Base-by-base conservation (phyloP, 106 monocot genomes). In the Allium fistulosum region DNA sequence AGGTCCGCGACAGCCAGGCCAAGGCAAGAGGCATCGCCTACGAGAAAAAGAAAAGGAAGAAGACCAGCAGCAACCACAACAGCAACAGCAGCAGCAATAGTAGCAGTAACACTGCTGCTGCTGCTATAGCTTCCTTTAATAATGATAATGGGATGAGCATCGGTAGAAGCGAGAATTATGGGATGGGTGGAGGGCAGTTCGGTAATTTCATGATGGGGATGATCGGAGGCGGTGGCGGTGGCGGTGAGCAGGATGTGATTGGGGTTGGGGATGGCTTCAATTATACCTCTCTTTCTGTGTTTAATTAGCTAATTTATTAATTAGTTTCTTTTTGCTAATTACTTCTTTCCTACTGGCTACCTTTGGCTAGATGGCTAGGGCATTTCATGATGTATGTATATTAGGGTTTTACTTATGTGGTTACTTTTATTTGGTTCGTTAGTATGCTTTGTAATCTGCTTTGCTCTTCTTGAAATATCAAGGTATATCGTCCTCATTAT, bases 261-360 rank as follows among this genome's bases (percentile, higher is more conserved):
- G 57, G 8, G 65, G 53, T 48, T 11, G 56, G 11, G 56, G 56
- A 16, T 50, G 37, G 37, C 37, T 37, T 37, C 37, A 37, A 37
- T 37, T 37, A 66, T 57, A 14, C 59, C 17, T 67, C 74, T 9
- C 66, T 74, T 8, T 51, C 66, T 7, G 67, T 66, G 58, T 74
- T 74, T 59, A 11, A 74, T 74, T 74, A 59, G 49, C 10, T 58
- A 37, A 4, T 57, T 57, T 57, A 57, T 57, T 57, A 57, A 4
- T 57, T 57, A 57, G 16, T 57, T 57, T 57, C 11, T 57, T 57
- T 57, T 57, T 11, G 11, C 4, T 13, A 57, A 57, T 16, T 57
- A 57, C 4, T 37, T 37, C 37, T 5, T 37, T 37, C 4, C 37
- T 37, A 5, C 37, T 37, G 37, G 37, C 22, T 22, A 22, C 22